phyloP scores from a whole-genome alignment of 257 asterid genomes.

The Salvia hispanica region DNA sequence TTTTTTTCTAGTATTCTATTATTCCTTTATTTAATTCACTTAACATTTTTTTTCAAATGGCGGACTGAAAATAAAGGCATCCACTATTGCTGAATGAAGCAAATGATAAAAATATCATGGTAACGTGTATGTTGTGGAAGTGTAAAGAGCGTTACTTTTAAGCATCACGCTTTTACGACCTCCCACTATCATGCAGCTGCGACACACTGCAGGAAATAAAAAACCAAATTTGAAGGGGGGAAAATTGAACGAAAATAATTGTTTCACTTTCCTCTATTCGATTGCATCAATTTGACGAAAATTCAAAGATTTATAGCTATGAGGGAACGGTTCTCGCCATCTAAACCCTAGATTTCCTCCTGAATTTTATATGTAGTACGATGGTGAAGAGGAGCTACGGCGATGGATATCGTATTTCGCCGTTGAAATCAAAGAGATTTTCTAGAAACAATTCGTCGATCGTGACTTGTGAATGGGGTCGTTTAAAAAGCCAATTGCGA shows the following conservation, averaged over 20 bases:
- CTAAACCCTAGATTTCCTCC: conserved; percentile 48
- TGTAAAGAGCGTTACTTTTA: background rate
- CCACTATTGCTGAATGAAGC: no score
- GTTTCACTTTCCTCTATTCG: conserved; percentile 31
- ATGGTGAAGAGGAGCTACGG: conserved; percentile 49
- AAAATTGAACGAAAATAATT: conserved; percentile 29
- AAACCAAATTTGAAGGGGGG: conserved; percentile 14
- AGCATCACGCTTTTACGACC: background rate
- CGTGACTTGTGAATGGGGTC: conserved; percentile 55
- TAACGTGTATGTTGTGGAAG: no score
- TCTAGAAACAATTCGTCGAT: conserved; percentile 27
- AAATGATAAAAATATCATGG: no score
- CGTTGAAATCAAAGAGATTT: conserved; percentile 38
- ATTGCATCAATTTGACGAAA: conserved; percentile 19
- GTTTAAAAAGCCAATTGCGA: conserved; percentile 49
- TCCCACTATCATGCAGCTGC: background rate
- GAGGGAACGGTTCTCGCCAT: conserved; percentile 31
- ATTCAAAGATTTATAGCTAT: conserved; percentile 33
- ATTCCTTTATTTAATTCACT: no score
- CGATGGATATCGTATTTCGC: conserved; percentile 37
- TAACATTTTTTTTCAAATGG: no score
- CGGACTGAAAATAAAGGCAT: no score
- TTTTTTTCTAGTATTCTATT: no score
- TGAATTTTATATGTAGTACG: conserved; percentile 33
- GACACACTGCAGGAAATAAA: background rate